These are phyloP conservation scores for Clonostachys rosea DNA, from an alignment of 2,329 filamentous ascomycete species.

Conservation along the genomic window DNA sequence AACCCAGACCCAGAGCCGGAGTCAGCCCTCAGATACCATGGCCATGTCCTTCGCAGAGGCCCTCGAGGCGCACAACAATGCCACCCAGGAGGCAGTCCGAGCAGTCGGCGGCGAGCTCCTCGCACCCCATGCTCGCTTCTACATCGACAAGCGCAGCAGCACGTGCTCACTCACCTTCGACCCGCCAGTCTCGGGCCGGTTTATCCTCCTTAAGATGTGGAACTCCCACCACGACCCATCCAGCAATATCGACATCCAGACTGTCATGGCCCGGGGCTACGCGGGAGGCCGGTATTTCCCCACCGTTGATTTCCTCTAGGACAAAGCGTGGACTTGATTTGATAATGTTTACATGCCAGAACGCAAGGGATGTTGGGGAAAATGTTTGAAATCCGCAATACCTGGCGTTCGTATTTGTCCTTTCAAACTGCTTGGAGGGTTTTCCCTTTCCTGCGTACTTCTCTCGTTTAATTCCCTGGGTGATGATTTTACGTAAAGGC, in stretches of 20 bases:
- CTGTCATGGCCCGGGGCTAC: conserved; percentile 77
- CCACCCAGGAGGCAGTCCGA: conserved; percentile 51
- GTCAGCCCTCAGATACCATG: background rate
- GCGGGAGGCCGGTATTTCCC: conserved; percentile 84
- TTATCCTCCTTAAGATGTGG: conserved; percentile 88
- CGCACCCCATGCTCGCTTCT: conserved; percentile 74
- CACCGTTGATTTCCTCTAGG: background rate
- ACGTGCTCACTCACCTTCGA: conserved; percentile 85
- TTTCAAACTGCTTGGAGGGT: no score
- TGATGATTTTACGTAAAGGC: no score
- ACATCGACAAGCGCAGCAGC: conserved; percentile 76
- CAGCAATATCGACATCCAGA: conserved; percentile 84
- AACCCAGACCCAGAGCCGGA: conserved; percentile 3
- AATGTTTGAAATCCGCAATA: no score
- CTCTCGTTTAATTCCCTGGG: no score
- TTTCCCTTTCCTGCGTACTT: no score
- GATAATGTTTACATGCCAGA: no score
- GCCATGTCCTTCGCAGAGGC: conserved; percentile 22
- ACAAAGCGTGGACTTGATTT: no score
- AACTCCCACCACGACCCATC: conserved; percentile 62
- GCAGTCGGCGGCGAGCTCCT: conserved; percentile 58
- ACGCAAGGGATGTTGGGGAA: no score
- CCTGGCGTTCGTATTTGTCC: no score
- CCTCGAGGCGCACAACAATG: conserved; percentile 42
- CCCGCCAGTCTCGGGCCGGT: conserved; percentile 75